Percentiles rank a stretch among this genome's conserved stretches.
phyloP scores from a whole-genome alignment of 2,329 filamentous ascomycete genomes.

The Dryadomyces quercivorus region DNA sequence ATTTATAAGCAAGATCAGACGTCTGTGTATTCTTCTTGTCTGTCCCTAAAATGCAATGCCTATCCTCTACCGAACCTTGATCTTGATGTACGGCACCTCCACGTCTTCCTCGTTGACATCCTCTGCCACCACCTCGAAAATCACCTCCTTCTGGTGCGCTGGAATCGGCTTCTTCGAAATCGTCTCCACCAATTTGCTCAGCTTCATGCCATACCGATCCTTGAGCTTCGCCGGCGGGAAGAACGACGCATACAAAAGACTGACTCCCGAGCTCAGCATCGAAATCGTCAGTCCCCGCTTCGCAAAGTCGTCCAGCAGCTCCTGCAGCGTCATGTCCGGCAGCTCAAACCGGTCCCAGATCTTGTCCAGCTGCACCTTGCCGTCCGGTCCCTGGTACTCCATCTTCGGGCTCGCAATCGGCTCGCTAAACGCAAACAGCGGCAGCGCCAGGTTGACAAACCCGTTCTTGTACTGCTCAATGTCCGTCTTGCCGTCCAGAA shows the following conservation, averaged over 20 bases:
- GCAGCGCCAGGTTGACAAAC: slow-evolving; percentile 89
- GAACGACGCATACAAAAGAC: slow-evolving; percentile 87
- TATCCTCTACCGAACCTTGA: slow-evolving; percentile 44
- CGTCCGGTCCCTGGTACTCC: slow-evolving; percentile 67
- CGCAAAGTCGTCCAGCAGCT: slow-evolving; percentile 75
- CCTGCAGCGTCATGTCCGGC: slow-evolving; percentile 67
- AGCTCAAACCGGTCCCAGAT: slow-evolving; percentile 97
- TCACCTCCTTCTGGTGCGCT: slow-evolving; percentile 84
- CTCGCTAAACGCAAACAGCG: slow-evolving; percentile 97
- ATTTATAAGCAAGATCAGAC: background rate
- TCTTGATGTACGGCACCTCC: slow-evolving; percentile 92
- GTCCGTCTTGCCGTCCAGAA: slow-evolving; percentile 90
- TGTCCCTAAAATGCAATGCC: background rate
- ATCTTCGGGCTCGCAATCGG: slow-evolving; percentile 91
- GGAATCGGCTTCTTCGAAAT: slow-evolving; percentile 91
- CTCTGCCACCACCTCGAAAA: slow-evolving; percentile 91
- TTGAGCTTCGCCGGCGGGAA: slow-evolving; percentile 68
- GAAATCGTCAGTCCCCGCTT: slow-evolving; percentile 68
- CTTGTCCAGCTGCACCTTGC: slow-evolving; percentile 80
- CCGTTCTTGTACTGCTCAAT: slow-evolving; percentile 99
- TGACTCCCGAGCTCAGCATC: slow-evolving; percentile 97
- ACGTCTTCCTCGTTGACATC: slow-evolving; percentile 85
- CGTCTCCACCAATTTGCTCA: slow-evolving; percentile 76
- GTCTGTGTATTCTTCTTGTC: background rate
- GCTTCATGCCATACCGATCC: slow-evolving; percentile 69